phyloP scores from a whole-genome alignment of 2,329 filamentous ascomycete species.

The Lachnellula arida region DNA sequence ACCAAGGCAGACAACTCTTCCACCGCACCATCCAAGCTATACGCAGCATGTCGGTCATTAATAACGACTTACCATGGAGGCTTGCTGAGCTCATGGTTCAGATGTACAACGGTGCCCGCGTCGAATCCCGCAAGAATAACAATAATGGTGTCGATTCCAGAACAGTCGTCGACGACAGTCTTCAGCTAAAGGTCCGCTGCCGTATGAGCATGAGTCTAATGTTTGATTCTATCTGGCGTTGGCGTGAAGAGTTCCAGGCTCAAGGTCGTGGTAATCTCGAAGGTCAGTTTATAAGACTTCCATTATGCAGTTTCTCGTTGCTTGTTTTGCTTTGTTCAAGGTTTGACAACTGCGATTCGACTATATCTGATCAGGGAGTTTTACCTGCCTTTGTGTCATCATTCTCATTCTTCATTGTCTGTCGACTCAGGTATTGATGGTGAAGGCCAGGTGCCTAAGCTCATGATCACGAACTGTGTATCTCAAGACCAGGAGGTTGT shows the following conservation, averaged over 20 bases:
- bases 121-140: conserved; percentile 24
- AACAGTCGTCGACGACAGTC: conserved; percentile 55
- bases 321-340: conserved; percentile 5
- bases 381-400: too few relatives aligned
- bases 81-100: conserved; percentile 82
- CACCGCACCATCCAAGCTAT: conserved; percentile 66
- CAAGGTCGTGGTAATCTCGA: conserved; percentile 66
- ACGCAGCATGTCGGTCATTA: conserved; percentile 66
- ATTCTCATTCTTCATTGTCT: too few relatives aligned
- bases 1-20: conserved; percentile 64
- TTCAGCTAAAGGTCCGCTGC: conserved; percentile 78
- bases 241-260: conserved; percentile 74
- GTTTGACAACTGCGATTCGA: too few relatives aligned
- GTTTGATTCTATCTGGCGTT: conserved; percentile 81
- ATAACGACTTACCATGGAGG: conserved; percentile 75
- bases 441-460: too few relatives aligned
- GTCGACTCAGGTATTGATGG: too few relatives aligned
- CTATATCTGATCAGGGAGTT: too few relatives aligned
- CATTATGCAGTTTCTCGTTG: not conserved
- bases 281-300: conserved; percentile 47
- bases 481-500: too few relatives aligned
- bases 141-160: conserved; percentile 33
- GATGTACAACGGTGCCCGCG: conserved; percentile 65
- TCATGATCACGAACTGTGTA: too few relatives aligned
- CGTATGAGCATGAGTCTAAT: conserved; percentile 82